These are phyloP conservation scores for Trametopsis cervina DNA, from an alignment of 768 basidiomycete species.

Conservation along the genomic window DNA sequence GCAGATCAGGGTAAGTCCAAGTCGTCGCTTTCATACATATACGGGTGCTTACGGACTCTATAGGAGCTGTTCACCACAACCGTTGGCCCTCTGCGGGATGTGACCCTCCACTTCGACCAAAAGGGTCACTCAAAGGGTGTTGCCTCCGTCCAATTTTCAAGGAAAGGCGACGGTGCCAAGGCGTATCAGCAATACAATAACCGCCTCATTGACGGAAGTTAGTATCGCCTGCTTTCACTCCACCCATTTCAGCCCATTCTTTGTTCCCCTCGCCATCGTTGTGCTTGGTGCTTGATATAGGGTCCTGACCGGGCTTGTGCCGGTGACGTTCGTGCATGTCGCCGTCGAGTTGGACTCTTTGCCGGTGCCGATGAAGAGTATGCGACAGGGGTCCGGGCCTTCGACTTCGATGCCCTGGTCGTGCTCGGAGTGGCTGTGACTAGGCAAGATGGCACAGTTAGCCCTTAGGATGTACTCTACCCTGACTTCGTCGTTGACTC, in stretches of 20 bases:
- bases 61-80: slow-evolving; percentile 93
- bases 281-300: slow-evolving; percentile 1
- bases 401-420: neutral
- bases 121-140: slow-evolving; percentile 86
- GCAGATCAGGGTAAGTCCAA: slow-evolving; percentile 75
- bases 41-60: neutral
- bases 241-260: slow-evolving; percentile 16
- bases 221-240: slow-evolving; percentile 64
- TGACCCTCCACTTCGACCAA: slow-evolving; percentile 80
- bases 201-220: slow-evolving; percentile 99
- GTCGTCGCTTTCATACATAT: slow-evolving; percentile 1
- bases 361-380: slow-evolving; percentile 9
- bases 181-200: slow-evolving; percentile 95
- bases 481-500: neutral
- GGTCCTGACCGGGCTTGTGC: neutral
- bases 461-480: neutral
- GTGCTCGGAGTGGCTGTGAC: neutral
- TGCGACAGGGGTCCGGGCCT: slow-evolving; percentile 1
- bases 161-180: slow-evolving; percentile 84
- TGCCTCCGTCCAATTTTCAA: slow-evolving; percentile 80
- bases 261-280: slow-evolving; percentile 8
- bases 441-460: neutral
- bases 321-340: neutral
- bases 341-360: neutral
- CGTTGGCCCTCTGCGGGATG: slow-evolving; percentile 79